A percentile compares a stretch with the other conserved stretches of the same genome.
Conservation (phyloP, 2,329 filamentous ascomycete species). For the Truncatella angustata region DNA sequence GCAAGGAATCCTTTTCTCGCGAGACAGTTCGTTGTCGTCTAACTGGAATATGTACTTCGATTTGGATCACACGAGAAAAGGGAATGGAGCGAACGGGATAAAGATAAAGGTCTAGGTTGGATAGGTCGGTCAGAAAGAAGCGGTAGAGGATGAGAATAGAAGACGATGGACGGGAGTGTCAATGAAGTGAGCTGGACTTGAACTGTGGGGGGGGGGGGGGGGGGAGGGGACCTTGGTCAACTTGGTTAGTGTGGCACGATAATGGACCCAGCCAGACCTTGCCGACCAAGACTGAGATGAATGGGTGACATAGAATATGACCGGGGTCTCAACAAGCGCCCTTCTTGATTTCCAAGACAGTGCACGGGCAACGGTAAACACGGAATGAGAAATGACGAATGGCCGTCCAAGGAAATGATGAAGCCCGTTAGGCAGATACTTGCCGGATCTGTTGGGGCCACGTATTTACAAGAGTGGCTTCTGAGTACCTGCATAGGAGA, state of each 20-base stretch:
- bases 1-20: slow-evolving; percentile 26
- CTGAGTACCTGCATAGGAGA: no score
- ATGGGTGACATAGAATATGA: slow-evolving; percentile 9
- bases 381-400: slow-evolving; percentile 5
- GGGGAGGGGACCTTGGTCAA: slow-evolving; percentile 11
- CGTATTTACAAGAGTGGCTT: no score
- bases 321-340: slow-evolving; percentile 13
- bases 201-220: slow-evolving; percentile 15
- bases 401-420: neutral
- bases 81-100: slow-evolving; percentile 31
- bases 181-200: slow-evolving; percentile 19
- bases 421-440: neutral
- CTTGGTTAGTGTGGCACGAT: slow-evolving; percentile 24
- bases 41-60: slow-evolving; percentile 14
- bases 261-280: slow-evolving; percentile 23
- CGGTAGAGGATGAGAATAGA: slow-evolving; percentile 23
- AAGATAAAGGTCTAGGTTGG: slow-evolving; percentile 22
- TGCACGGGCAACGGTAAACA: neutral
- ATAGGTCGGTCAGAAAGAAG: slow-evolving; percentile 22
- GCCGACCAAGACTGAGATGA: slow-evolving; percentile 1
- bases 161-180: slow-evolving; percentile 18
- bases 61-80: slow-evolving; percentile 22
- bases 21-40: slow-evolving; percentile 16
- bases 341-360: slow-evolving; percentile 6
- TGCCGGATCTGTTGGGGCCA: slow-evolving; percentile 1